Percentiles rank a stretch among this genome's conserved stretches.
These are phyloP conservation scores for Galium porrigens DNA, from an alignment of 305 asterid genomes.

Conservation along the genomic window DNA sequence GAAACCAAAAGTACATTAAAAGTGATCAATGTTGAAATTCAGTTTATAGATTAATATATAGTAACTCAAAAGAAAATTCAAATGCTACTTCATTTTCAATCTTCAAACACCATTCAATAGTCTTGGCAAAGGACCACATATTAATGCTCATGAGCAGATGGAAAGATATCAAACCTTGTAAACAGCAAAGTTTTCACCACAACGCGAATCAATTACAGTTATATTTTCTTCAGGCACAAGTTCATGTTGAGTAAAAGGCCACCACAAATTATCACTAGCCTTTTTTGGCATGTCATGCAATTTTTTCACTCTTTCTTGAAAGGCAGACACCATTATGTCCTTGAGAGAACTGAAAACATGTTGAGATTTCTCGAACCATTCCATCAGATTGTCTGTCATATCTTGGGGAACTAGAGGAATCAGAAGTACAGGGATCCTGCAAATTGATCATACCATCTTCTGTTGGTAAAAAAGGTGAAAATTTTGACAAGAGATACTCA, in stretches of 20 bases:
- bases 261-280: constrained; percentile 74
- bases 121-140: not conserved
- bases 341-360: constrained; percentile 50
- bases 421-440: constrained; percentile 71
- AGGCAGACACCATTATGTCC: constrained; percentile 58
- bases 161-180: constrained; percentile 43
- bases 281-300: constrained; percentile 57
- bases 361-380: constrained; percentile 68
- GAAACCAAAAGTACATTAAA: constrained; percentile 8
- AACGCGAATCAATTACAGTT: constrained; percentile 84
- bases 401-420: constrained; percentile 80
- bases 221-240: constrained; percentile 64
- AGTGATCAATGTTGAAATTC: constrained; percentile 1
- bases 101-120: not conserved
- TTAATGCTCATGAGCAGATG: not conserved
- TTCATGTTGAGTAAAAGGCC: constrained; percentile 97
- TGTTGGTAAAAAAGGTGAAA: constrained; percentile 3
- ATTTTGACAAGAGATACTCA: not conserved
- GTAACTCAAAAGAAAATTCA: not conserved
- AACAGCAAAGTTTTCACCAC: constrained; percentile 84
- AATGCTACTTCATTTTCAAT: not conserved
- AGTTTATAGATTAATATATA: not conserved
- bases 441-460: constrained; percentile 16
- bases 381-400: constrained; percentile 55
- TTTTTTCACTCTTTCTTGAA: constrained; percentile 42